These are phyloP conservation scores for Prototheca cutis DNA, from an alignment of 163 green algal genomes.

Conservation along the genomic window DNA sequence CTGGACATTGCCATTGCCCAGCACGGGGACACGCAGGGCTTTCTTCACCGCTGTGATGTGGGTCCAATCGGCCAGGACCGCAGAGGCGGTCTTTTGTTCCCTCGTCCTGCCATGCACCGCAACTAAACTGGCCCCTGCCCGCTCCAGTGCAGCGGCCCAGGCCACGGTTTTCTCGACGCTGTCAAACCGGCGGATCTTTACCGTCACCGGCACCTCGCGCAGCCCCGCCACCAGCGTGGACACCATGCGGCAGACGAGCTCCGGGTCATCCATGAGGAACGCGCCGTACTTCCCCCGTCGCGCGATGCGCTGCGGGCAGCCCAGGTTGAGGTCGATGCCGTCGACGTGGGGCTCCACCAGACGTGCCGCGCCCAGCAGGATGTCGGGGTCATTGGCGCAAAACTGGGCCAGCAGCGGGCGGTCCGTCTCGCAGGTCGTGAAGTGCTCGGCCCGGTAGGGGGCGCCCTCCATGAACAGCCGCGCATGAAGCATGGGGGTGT, in stretches of 20 bases:
- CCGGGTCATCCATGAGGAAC: conserved; percentile 95
- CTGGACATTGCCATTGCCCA: conserved; percentile 93
- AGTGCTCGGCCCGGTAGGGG: conserved; percentile 74
- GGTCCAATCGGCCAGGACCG: conserved; percentile 70
- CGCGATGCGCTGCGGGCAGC: conserved; percentile 89
- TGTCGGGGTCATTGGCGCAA: conserved; percentile 88
- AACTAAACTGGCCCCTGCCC: conserved; percentile 72
- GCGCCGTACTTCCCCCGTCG: conserved; percentile 81
- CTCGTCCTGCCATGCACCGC: conserved; percentile 89
- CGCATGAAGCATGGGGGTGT: conserved; percentile 92
- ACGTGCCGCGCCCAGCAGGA: conserved; percentile 28
- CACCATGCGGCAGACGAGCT: conserved; percentile 60
- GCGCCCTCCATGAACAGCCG: conserved; percentile 62
- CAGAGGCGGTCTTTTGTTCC: conserved; percentile 72
- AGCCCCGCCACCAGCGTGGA: conserved; percentile 22
- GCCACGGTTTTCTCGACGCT: conserved; percentile 69
- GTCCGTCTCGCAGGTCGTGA: conserved; percentile 56
- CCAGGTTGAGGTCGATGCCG: conserved; percentile 95
- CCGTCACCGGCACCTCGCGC: conserved; percentile 61
- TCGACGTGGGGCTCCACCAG: conserved; percentile 61
- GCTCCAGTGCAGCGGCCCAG: conserved; percentile 89
- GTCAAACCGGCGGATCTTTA: conserved; percentile 92
- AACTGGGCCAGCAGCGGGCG: conserved; percentile 95
- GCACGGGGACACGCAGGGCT: conserved; percentile 75
- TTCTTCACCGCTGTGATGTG: conserved; percentile 57